Percentiles rank a stretch among this genome's conserved stretches.
Conservation (phyloP, 495 filamentous ascomycete species). For the Poronia punctata region DNA sequence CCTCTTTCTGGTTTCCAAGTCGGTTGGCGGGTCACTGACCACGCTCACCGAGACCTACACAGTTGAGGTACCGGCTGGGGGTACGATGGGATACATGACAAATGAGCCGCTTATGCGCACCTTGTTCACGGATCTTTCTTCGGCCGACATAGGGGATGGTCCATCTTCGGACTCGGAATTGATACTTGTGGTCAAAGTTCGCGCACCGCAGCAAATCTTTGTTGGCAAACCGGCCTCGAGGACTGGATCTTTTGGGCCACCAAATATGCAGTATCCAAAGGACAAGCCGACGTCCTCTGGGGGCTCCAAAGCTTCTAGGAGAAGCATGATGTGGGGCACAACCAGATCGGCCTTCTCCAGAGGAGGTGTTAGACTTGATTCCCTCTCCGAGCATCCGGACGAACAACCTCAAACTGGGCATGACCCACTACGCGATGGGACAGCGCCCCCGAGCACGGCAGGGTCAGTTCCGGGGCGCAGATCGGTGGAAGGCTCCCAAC, state of each 20-base stretch:
- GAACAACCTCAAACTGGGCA: conserved; percentile 26
- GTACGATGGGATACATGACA: conserved; percentile 52
- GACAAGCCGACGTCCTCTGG: conserved; percentile 37
- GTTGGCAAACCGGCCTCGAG: conserved; percentile 39
- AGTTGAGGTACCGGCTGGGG: conserved; percentile 68
- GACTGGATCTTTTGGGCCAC: conserved; percentile 32
- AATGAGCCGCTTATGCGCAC: conserved; percentile 66
- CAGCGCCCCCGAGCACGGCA: conserved; percentile 47
- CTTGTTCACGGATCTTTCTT: conserved; percentile 76
- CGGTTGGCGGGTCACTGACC: conserved; percentile 50
- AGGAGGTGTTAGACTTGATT: conserved; percentile 42
- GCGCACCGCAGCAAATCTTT: conserved; percentile 52
- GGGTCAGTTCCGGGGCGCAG: conserved; percentile 40
- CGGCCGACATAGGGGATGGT: conserved; percentile 76
- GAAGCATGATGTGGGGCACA: conserved; percentile 77
- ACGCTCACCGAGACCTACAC: conserved; percentile 77
- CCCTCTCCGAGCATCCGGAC: conserved; percentile 41
- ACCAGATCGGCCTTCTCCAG: conserved; percentile 40
- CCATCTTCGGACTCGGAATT: conserved; percentile 58
- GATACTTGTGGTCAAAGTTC: conserved; percentile 78
- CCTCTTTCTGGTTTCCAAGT: conserved; percentile 70
- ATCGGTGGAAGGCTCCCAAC: conserved; percentile 40
- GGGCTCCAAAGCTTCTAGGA: conserved; percentile 56
- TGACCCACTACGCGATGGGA: conserved; percentile 37
- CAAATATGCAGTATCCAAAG: conserved; percentile 28